A percentile compares a stretch with the other conserved stretches of the same genome.
Evolutionary conservation across 2,329 filamentous ascomycete genomes (phyloP).

Genomic region (Teratosphaeriaceae sp.): DNA sequence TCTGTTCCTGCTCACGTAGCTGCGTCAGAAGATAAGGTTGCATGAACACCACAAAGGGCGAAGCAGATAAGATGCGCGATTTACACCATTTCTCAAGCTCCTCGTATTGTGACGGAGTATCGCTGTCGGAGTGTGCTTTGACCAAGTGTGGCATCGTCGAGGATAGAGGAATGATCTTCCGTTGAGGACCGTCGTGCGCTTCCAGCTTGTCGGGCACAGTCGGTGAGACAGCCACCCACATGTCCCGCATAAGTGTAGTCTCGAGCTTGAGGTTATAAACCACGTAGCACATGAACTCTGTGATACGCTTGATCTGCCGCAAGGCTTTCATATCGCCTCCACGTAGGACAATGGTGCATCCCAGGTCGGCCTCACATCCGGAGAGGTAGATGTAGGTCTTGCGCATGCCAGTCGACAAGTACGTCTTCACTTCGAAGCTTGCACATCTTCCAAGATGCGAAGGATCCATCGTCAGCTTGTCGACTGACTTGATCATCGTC

Average conservation of each 20-base stretch:
- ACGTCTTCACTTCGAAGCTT: constrained; percentile 93
- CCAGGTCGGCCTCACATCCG: constrained; percentile 80
- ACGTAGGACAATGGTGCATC: constrained; percentile 88
- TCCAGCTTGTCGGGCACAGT: constrained; percentile 33
- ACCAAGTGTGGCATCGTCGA: constrained; percentile 6
- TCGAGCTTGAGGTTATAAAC: constrained; percentile 97
- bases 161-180: constrained; percentile 2
- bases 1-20: constrained; percentile 82
- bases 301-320: constrained; percentile 79
- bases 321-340: constrained; percentile 68
- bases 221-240: constrained; percentile 76
- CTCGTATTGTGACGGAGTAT: constrained; percentile 74
- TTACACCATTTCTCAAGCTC: constrained; percentile 91
- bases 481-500: constrained; percentile 86
- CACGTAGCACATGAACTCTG: constrained; percentile 98
- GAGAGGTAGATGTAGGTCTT: constrained; percentile 96
- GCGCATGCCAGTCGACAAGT: constrained; percentile 73
- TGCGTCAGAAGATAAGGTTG: constrained; percentile 91
- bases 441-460: constrained; percentile 73
- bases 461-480: constrained; percentile 74
- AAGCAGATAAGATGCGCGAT: constrained; percentile 88
- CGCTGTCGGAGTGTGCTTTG: constrained; percentile 32
- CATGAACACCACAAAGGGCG: constrained; percentile 91
- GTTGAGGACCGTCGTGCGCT: constrained; percentile 13
- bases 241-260: constrained; percentile 87